These are phyloP conservation scores for Agrostemma githago DNA, from an alignment of 148 eudicot species.

Conservation along the genomic window DNA sequence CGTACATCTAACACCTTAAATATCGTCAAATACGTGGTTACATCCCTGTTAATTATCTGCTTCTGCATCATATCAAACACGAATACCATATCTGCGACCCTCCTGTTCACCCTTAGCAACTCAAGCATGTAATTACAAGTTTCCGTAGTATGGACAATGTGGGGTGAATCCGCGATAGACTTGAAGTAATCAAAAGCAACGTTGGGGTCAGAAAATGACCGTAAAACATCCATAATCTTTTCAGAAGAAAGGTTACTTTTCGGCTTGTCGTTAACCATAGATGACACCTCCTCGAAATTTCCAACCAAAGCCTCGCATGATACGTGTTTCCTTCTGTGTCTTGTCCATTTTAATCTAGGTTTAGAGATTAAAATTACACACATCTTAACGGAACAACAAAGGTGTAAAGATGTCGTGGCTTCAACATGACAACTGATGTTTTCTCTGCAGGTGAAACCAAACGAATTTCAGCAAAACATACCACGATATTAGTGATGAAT, in stretches of 20 bases:
- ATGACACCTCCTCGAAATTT: constrained; percentile 34
- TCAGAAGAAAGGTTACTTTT: constrained; percentile 34
- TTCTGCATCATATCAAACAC: constrained; percentile 91
- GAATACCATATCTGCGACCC: constrained; percentile 62
- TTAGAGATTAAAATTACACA: constrained; percentile 26
- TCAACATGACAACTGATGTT: constrained; percentile 10
- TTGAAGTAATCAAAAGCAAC: constrained; percentile 55
- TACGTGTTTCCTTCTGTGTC: constrained; percentile 33
- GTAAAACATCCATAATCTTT: constrained; percentile 39
- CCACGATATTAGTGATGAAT: background rate
- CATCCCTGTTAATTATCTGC: constrained; percentile 77
- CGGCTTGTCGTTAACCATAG: constrained; percentile 20
- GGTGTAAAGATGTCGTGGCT: constrained; percentile 9
- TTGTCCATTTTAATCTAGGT: constrained; percentile 40
- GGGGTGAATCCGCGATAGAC: constrained; percentile 46
- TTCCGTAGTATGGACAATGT: constrained; percentile 67
- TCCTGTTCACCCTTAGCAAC: constrained; percentile 46
- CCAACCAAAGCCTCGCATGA: constrained; percentile 35
- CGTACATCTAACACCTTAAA: constrained; percentile 55
- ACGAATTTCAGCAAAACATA: background rate
- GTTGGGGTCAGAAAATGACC: constrained; percentile 45
- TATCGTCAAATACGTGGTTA: constrained; percentile 69
- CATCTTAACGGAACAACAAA: constrained; percentile 14
- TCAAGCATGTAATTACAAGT: constrained; percentile 89
- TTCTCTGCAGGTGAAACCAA: constrained; percentile 16